phyloP scores from a whole-genome alignment of 176 grass and related monocot species.

The Typha latifolia region DNA sequence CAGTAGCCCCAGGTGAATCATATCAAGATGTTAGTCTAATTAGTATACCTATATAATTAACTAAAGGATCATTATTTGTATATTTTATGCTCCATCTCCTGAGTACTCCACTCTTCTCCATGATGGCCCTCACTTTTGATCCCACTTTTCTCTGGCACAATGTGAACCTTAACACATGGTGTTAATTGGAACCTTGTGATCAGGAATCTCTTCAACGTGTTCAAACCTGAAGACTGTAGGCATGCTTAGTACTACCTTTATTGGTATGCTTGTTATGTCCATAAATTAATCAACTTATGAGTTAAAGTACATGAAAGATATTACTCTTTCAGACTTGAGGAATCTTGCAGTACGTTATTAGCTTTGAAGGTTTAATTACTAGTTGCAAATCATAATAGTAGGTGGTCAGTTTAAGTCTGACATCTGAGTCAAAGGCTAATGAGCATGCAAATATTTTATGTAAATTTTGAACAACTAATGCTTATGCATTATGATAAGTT shows the following conservation, averaged over 20 bases:
- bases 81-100: background rate
- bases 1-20: too few species aligned
- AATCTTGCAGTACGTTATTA: constrained; percentile 19
- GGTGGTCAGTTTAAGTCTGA: background rate
- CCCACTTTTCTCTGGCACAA: background rate
- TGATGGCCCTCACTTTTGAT: constrained; percentile 15
- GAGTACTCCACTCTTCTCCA: constrained; percentile 1
- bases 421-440: too few species aligned
- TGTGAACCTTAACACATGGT: constrained; percentile 36
- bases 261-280: background rate
- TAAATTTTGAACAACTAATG: too few species aligned
- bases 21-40: background rate
- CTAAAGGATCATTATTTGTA: constrained; percentile 1
- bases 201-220: constrained; percentile 39
- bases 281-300: background rate
- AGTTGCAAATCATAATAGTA: background rate
- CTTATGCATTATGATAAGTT: too few species aligned
- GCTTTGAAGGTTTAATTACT: constrained; percentile 4
- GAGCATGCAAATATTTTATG: too few species aligned
- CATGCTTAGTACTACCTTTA: constrained; percentile 27
- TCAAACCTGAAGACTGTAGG: constrained; percentile 4
- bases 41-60: constrained; percentile 11
- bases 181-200: constrained; percentile 37
- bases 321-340: constrained; percentile 16
- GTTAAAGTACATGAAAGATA: constrained; percentile 8